Conservation (phyloP, 176 grass and related monocot species). For the Puccinellia tenuiflora region DNA sequence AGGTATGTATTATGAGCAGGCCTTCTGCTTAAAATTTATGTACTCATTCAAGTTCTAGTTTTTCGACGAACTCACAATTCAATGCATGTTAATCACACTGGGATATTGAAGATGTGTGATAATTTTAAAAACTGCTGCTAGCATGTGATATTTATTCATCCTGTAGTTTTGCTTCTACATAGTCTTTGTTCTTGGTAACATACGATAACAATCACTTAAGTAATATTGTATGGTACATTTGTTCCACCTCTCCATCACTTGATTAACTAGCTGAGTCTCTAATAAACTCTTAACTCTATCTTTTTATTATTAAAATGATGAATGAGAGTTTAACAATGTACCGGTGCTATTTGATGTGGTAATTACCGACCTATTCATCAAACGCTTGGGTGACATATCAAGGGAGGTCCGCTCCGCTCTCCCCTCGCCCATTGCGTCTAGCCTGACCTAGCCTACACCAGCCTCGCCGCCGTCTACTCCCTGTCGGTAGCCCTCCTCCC, state of each 20-base stretch:
- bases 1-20: slow-evolving; percentile 40
- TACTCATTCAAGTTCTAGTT: neutral
- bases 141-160: neutral
- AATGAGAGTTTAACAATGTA: neutral
- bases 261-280: neutral
- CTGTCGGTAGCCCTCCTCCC: too few species aligned
- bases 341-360: neutral
- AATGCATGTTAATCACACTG: neutral
- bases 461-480: too few species aligned
- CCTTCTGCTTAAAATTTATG: neutral
- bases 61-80: neutral
- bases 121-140: neutral
- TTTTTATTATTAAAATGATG: neutral
- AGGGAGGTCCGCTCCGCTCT: too few species aligned
- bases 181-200: neutral
- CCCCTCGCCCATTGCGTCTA: too few species aligned
- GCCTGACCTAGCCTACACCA: too few species aligned
- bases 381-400: neutral
- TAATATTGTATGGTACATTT: neutral
- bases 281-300: neutral
- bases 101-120: neutral
- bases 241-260: neutral
- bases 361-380: neutral
- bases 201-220: neutral
- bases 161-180: neutral